Percentiles rank a stretch among this genome's conserved stretches.
Evolutionary conservation across 2,329 filamentous ascomycete species (phyloP).

Genomic region (Penicillium freii): DNA sequence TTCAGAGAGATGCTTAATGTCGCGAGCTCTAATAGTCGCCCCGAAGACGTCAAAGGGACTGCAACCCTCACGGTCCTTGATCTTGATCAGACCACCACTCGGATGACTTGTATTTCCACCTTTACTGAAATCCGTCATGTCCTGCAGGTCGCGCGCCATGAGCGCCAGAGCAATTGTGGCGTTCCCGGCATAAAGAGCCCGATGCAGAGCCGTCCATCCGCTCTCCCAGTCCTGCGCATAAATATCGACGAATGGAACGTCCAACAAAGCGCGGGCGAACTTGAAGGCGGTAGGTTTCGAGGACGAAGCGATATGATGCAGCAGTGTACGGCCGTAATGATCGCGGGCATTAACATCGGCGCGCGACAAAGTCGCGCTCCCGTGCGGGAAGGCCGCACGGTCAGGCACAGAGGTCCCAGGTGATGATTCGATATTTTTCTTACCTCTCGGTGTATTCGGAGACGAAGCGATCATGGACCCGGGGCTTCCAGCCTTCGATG

Average conservation of each 20-base stretch:
- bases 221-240: constrained; percentile 86
- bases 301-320: constrained; percentile 82
- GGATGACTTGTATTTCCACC: constrained; percentile 56
- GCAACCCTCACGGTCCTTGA: constrained; percentile 92
- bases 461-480: constrained; percentile 32
- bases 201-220: constrained; percentile 92
- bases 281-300: constrained; percentile 64
- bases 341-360: constrained; percentile 84
- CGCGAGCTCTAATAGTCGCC: constrained; percentile 77
- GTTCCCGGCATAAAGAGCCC: constrained; percentile 87
- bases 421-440: constrained; percentile 43
- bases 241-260: constrained; percentile 79
- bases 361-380: constrained; percentile 47
- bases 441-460: constrained; percentile 48
- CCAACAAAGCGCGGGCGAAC: constrained; percentile 77
- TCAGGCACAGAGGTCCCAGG: constrained; percentile 51
- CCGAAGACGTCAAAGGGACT: constrained; percentile 93
- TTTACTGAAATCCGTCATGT: constrained; percentile 61
- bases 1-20: constrained; percentile 49
- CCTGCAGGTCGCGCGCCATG: constrained; percentile 71
- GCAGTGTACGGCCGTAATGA: constrained; percentile 72
- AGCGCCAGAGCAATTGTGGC: constrained; percentile 80
- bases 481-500: constrained; percentile 31
- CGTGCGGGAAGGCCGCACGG: constrained; percentile 21
- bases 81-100: constrained; percentile 78